Evolutionary conservation across 257 asterid genomes (phyloP), one percentile per base, ranked within the genome.

Genomic region (Gentiana macrophylla): DNA sequence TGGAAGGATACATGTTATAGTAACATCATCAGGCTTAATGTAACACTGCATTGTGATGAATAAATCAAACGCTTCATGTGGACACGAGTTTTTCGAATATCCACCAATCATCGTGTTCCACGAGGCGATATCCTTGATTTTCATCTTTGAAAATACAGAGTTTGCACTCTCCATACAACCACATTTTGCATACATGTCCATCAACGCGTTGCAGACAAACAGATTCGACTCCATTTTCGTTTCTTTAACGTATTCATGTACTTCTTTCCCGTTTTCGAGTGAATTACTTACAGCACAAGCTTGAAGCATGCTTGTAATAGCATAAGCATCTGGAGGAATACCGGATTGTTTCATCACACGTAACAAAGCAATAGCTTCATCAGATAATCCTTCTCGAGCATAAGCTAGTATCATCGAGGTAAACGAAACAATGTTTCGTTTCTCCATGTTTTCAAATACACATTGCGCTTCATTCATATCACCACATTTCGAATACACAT

Each of bases 111-210:
- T 61, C 8, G 76, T 60, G 54, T 66, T 71, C 72, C 76, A 65
- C 2, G 76, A 65, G 32, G 66, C 72, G 49, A 71, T 65, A 50
- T 71, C 76, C 57, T 66, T 65, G 3, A 13, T 35, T 3, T 11
- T 37, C 71, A 66, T 61, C n/a, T n/a, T 34, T 33, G 49, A 65
- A 37, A 71, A 71, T 37, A 66, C 66, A 9, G 1, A 9, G 37
- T 52, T 50, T 37, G 72, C 72, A 52, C 57, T 57, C 9, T 62
- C 72, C 83, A 81, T 69, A 32, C 86, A 74, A 62, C 98, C 93
- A 36, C 94, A 87, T 77, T 91, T 91, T 37, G 84, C 80, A 52
- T 87, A 91, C 98, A 87, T 87, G 75, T 91, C 94, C 90, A 91
- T 77, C 24, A 91, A 63, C 32, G 77, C 72, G 49, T 66, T 71